These are phyloP conservation scores for Gamarada debralockiae DNA, from an alignment of 495 filamentous ascomycete species.

Conservation along the genomic window DNA sequence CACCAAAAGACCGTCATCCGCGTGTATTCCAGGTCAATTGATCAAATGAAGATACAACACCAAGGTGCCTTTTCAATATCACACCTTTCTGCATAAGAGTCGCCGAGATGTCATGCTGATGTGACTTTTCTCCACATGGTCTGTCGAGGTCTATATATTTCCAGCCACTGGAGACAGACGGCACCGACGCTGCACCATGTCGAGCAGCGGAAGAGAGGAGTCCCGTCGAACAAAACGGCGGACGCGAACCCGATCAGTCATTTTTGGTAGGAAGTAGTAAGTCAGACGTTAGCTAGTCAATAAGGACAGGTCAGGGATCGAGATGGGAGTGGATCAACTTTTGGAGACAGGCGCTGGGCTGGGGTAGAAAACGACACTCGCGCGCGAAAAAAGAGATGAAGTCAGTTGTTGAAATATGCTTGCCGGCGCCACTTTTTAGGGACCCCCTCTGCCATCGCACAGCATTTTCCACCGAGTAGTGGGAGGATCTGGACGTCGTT, in stretches of 20 bases:
- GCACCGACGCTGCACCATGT: neutral
- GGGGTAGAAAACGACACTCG: neutral
- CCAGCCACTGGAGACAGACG: conserved; percentile 7
- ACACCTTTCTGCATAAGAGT: conserved; percentile 9
- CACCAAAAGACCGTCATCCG: conserved; percentile 18
- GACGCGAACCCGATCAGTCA: conserved; percentile 26
- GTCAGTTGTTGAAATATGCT: conserved; percentile 2
- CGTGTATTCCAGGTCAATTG: neutral
- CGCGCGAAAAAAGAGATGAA: conserved; percentile 9
- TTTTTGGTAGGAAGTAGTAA: conserved; percentile 3
- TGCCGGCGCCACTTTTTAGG: conserved; percentile 8
- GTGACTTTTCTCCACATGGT: conserved; percentile 11
- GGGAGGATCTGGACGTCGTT: neutral
- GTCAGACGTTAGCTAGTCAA: neutral
- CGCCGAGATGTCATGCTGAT: conserved; percentile 22
- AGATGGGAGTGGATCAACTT: conserved; percentile 15
- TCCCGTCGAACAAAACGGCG: neutral
- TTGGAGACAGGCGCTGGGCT: conserved; percentile 15
- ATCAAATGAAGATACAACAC: conserved; percentile 19
- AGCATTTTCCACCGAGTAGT: neutral
- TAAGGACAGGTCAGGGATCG: conserved; percentile 16
- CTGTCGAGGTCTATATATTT: conserved; percentile 23
- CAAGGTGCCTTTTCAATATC: conserved; percentile 8
- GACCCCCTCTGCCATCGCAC: neutral
- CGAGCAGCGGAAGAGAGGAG: neutral